Evolutionary conservation across 1,284 basidiomycete genomes (phyloP), one percentile per base, ranked within the genome.

Genomic region (Irpex lacteus): DNA sequence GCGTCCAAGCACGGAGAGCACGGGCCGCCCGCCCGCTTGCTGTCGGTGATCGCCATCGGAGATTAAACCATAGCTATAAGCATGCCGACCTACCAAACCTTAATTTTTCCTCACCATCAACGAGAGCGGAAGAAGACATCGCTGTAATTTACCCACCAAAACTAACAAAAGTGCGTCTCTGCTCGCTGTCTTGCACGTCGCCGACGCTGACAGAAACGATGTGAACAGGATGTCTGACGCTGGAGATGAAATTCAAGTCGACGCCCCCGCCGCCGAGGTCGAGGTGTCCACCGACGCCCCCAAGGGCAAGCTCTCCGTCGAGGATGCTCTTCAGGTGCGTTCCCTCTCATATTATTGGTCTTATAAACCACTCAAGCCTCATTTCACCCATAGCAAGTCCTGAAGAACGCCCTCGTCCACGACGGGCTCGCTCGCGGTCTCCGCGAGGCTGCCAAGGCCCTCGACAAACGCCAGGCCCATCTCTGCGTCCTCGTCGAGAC

Each of bases 401-500:
- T 96, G 84, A 96, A 96, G 88, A 97, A 95, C 77, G 92, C 96
- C 63, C 90, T 98, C 73, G 91, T 96, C 70, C 96, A 98, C 84
- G 97, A 99, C 77, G 96, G 97, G 79, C 95, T 99, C 69, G 95
- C 97, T 68, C 94, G 97, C 71, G 97, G 97, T 82, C 91, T 99
- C 69, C 94, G 97, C 73, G 97, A 99, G 85, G 93, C 89, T 76
- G 93, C 97, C 77, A 99, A 99, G 87, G 95, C 97, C 66, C 87
- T 99, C 70, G 97, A 99, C 89, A 96, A 96, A 84, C 92, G 96
- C 74, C 94, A 98, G 87, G 97, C 97, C 65, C 97, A 98, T 82
- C 88, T 99, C 66, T 98, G 97, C 82, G 96, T 99, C 69, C 92
- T 99, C 76, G 96, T 98, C 78, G 97, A 99, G 89, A 96, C 95